Base-by-base conservation (phyloP, 495 filamentous ascomycete species). In the Aspergillus wentii region DNA sequence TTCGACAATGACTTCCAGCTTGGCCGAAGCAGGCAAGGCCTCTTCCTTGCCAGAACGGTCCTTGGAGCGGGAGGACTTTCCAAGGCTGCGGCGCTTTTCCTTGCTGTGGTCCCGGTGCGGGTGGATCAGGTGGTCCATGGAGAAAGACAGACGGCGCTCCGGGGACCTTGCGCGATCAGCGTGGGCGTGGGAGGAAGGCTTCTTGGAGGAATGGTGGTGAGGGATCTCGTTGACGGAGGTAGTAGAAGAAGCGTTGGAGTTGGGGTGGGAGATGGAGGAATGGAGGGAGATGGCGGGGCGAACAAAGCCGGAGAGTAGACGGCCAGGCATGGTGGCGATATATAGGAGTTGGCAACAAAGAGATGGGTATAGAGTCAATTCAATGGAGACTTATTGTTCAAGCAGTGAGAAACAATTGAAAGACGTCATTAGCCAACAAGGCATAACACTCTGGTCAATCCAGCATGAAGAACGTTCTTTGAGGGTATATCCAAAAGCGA, bases 1-100 rank as follows among this genome's bases (percentile, higher is more conserved):
- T 66, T 99, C 92, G 39, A 96, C 84, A 23, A 79, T 69, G 61
- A 91, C 79, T 17, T 81, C 75, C 35, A 95, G 57, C 33, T 76
- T 79, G n/a, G 78, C 78, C 0, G 68, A 56, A 27, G 69, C 58
- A 17, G 40, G 29, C 5, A 52, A 39, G 16, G 40, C 41, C 9
- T 58, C 43, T 0, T 64, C 56, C 18, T 59, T 51, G 28, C 35
- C 40, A 10, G 45, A 21, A 23, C 62, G 57, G 21, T 71, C 67
- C 52, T 70, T 69, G 3, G 64, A 63, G 25, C 65, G 62, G n/a
- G 53, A 56, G 0, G 56, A 49, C 3, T 61, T 62, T 18, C 57
- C 60, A 13, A 61, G 49, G 31, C 49, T 61, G 23, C 62, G 57
- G 25, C 57, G 60, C 55, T 69, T 66, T 17, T 69, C 70, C 40